Evolutionary conservation across 257 asterid genomes (phyloP).

Genomic region (Buddleja alternifolia): DNA sequence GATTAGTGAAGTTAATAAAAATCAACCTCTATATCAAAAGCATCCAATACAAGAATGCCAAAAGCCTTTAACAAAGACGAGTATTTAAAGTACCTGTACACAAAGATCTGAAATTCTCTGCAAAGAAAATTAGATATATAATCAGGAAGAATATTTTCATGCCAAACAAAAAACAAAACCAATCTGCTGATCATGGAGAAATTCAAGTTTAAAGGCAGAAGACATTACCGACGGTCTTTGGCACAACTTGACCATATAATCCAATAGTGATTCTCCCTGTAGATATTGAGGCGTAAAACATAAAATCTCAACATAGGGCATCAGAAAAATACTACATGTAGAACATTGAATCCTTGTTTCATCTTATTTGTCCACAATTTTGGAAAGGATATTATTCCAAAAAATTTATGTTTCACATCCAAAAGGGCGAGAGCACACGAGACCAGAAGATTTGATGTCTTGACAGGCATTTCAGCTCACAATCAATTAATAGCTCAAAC

Average conservation of each 20-base stretch:
- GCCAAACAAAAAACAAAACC: neutral
- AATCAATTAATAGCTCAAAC: neutral
- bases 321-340: neutral
- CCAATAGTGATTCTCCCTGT: conserved; percentile 94
- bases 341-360: neutral
- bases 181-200: conserved; percentile 14
- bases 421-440: neutral
- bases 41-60: conserved; percentile 3
- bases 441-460: neutral
- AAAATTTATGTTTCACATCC: conserved; percentile 14
- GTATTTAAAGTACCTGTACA: conserved; percentile 82
- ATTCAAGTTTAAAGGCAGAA: conserved; percentile 16
- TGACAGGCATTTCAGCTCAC: neutral
- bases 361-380: neutral
- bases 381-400: conserved; percentile 9
- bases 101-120: conserved; percentile 97
- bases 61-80: neutral
- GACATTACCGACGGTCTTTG: conserved; percentile 86
- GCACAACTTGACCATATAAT: conserved; percentile 86
- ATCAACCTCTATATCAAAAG: conserved; percentile 8
- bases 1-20: conserved; percentile 9
- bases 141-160: conserved; percentile 22
- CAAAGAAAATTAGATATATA: conserved; percentile 31
- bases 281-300: conserved; percentile 27
- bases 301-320: conserved; percentile 19